phyloP scores from a whole-genome alignment of 306 rosid species.

The Boehmeria nivea region DNA sequence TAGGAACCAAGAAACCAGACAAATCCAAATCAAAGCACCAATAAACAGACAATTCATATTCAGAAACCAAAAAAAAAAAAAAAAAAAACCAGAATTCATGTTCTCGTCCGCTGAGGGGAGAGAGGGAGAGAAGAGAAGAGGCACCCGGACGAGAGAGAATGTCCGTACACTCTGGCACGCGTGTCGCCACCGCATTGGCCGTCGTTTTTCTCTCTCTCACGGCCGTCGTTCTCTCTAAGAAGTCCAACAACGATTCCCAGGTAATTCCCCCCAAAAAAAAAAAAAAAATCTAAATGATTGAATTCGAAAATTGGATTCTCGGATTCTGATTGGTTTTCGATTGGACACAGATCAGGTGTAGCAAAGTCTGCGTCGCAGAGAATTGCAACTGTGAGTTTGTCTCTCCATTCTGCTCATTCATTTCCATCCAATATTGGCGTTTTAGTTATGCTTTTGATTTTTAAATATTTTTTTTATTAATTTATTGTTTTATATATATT shows the following conservation, averaged over 20 bases:
- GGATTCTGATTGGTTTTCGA: not conserved
- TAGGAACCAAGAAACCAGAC: not conserved
- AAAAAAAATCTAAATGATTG: not conserved
- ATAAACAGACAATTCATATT: not conserved
- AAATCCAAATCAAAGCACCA: slow-evolving; percentile 1
- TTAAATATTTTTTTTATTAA: not conserved
- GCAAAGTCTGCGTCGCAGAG: slow-evolving; percentile 52
- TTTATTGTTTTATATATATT: not conserved
- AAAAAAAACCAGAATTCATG: no score
- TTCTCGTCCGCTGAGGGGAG: not conserved
- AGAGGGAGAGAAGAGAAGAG: not conserved
- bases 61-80: not conserved
- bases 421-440: no score
- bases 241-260: slow-evolving; percentile 38
- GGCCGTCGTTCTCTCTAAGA: slow-evolving; percentile 25
- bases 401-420: no score
- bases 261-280: slow-evolving; percentile 21
- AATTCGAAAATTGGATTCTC: not conserved
- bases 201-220: slow-evolving; percentile 29
- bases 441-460: not conserved
- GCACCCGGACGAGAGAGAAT: not conserved
- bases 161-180: slow-evolving; percentile 14
- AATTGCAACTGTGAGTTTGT: slow-evolving; percentile 59
- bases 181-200: slow-evolving; percentile 30
- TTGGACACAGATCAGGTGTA: slow-evolving; percentile 43